Percentiles rank a stretch among this genome's conserved stretches.
Evolutionary conservation across 768 basidiomycete genomes (phyloP).

Genomic region (Suillus ampliporus): DNA sequence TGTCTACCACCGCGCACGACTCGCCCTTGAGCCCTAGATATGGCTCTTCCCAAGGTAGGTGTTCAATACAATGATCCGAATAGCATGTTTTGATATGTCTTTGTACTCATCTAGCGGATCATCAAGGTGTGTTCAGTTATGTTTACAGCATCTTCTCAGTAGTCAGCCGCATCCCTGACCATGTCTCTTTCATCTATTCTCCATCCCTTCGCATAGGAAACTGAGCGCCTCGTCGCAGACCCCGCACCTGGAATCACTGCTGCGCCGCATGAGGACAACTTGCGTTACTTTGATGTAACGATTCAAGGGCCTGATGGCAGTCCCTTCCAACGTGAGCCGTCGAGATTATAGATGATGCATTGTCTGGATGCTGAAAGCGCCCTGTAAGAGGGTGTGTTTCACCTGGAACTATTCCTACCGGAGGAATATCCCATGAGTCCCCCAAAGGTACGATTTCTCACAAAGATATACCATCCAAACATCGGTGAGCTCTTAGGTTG

Average conservation of each 20-base stretch:
- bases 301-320: slow-evolving; percentile 95
- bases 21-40: slow-evolving; percentile 24
- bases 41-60: slow-evolving; percentile 44
- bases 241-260: slow-evolving; percentile 98
- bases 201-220: slow-evolving; percentile 69
- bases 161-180: slow-evolving; percentile 21
- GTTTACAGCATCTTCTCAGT: slow-evolving; percentile 19
- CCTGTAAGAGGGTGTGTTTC: slow-evolving; percentile 83
- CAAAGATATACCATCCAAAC: slow-evolving; percentile 99
- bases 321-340: slow-evolving; percentile 82
- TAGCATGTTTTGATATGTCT: slow-evolving; percentile 9
- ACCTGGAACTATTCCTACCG: slow-evolving; percentile 95
- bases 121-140: slow-evolving; percentile 50
- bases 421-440: slow-evolving; percentile 99
- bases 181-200: slow-evolving; percentile 20
- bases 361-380: slow-evolving; percentile 15
- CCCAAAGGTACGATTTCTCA: slow-evolving; percentile 96
- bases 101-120: slow-evolving; percentile 46
- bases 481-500: slow-evolving; percentile 71
- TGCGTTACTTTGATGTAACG: slow-evolving; percentile 98
- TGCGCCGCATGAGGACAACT: slow-evolving; percentile 93
- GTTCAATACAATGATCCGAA: not conserved
- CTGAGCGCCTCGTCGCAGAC: slow-evolving; percentile 94
- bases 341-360: slow-evolving; percentile 4
- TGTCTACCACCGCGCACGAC: slow-evolving; percentile 20